These are phyloP conservation scores for Marchantia polymorpha DNA, from an alignment of 225 moss, liverwort and hornwort species.

Conservation along the genomic window DNA sequence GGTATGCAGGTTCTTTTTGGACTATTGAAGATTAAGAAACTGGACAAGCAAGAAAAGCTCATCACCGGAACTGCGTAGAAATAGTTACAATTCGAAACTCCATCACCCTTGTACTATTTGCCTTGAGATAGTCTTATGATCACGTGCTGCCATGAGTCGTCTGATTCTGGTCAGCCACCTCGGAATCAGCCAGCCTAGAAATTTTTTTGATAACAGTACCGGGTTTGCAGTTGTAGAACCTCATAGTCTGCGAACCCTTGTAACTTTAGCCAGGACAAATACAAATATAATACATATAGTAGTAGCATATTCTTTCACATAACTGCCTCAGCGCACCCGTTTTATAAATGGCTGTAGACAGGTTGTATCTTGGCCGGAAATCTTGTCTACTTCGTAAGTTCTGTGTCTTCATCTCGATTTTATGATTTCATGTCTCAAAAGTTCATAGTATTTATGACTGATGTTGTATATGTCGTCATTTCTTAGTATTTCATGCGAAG, in stretches of 20 bases:
- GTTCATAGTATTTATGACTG: too few species aligned
- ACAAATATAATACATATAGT: background rate
- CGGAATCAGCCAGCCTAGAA: slow-evolving; percentile 16
- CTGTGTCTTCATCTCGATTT: background rate
- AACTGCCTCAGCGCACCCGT: background rate
- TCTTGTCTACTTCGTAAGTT: background rate
- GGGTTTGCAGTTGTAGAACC: slow-evolving; percentile 12
- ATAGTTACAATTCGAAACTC: background rate
- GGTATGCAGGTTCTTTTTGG: slow-evolving; percentile 84
- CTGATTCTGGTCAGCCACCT: slow-evolving; percentile 16
- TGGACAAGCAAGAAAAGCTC: slow-evolving; percentile 94
- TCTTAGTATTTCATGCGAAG: too few species aligned
- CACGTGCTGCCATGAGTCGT: slow-evolving; percentile 1
- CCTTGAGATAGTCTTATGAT: slow-evolving; percentile 10
- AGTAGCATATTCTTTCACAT: background rate
- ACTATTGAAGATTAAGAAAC: slow-evolving; percentile 79
- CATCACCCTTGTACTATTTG: slow-evolving; percentile 27
- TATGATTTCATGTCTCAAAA: too few species aligned
- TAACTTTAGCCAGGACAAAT: slow-evolving; percentile 1
- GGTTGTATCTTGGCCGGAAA: background rate
- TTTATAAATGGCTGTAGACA: background rate
- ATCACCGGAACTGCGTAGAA: slow-evolving; percentile 73
- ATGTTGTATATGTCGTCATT: too few species aligned
- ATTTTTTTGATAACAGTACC: slow-evolving; percentile 14
- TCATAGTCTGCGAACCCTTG: slow-evolving; percentile 14